Conservation (phyloP, 1,284 basidiomycete genomes). For the Microbotryum saponariae region DNA sequence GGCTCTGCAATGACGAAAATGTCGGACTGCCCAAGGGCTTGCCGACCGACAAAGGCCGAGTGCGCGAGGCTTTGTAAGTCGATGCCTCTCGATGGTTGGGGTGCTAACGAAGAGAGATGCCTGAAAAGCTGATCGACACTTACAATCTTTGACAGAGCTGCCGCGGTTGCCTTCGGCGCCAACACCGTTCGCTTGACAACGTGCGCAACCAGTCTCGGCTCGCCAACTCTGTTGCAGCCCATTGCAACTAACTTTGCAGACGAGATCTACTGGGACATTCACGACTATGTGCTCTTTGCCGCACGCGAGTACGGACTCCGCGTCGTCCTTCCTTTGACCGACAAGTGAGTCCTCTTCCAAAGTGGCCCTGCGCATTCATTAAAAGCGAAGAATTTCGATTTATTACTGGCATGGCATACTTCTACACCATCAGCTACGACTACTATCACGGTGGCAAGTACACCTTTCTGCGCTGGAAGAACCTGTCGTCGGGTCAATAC, state of each 20-base stretch:
- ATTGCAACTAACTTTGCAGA: not conserved
- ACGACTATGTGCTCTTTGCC: slow-evolving; percentile 19
- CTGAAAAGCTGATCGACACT: too few relatives aligned
- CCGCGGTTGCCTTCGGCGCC: slow-evolving; percentile 1
- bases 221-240: not conserved
- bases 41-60: not conserved
- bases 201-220: not conserved
- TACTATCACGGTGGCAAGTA: not conserved
- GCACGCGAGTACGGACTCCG: slow-evolving; percentile 1
- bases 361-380: too few relatives aligned
- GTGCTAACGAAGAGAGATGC: too few relatives aligned
- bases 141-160: not conserved
- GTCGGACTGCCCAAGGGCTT: slow-evolving; percentile 1
- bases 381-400: not conserved
- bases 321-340: slow-evolving; percentile 1
- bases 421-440: not conserved
- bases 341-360: not conserved
- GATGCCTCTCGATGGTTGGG: too few relatives aligned
- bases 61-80: slow-evolving; percentile 1
- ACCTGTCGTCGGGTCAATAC: not conserved
- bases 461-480: not conserved
- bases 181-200: not conserved
- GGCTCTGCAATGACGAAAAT: slow-evolving; percentile 15
- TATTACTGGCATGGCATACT: not conserved
- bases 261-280: slow-evolving; percentile 10